phyloP scores from a whole-genome alignment of 768 basidiomycete species.

The Guyanaporus albipodus region DNA sequence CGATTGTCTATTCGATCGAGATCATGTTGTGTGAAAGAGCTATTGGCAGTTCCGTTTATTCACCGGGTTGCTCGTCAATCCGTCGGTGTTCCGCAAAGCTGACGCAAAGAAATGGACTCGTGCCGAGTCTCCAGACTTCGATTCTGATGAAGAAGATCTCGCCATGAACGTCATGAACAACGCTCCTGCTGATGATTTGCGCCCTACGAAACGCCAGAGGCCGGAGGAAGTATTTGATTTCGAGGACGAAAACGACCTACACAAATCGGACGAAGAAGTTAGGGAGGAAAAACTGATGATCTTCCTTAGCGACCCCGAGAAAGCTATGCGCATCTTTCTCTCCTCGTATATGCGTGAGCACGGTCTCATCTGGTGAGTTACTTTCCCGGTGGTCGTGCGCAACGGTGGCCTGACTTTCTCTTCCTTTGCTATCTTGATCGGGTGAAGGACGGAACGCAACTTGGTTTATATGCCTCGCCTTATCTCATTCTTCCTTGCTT shows the following conservation, averaged over 20 bases:
- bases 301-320: constrained; percentile 64
- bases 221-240: constrained; percentile 7
- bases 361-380: constrained; percentile 64
- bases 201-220: constrained; percentile 27
- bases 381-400: neutral
- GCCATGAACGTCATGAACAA: constrained; percentile 5
- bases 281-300: constrained; percentile 42
- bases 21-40: constrained; percentile 2
- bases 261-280: constrained; percentile 29
- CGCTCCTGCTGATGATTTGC: neutral
- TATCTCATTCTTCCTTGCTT: constrained; percentile 56
- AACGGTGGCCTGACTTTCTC: neutral
- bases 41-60: constrained; percentile 56
- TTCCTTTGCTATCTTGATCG: no score
- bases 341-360: constrained; percentile 65
- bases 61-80: constrained; percentile 51
- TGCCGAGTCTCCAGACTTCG: constrained; percentile 36
- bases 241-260: constrained; percentile 35
- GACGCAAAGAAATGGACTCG: constrained; percentile 26
- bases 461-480: constrained; percentile 51
- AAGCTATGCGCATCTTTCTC: constrained; percentile 57
- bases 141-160: constrained; percentile 26
- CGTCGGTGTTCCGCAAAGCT: constrained; percentile 34
- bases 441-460: constrained; percentile 43
- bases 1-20: neutral